These are phyloP conservation scores for Phaeomoniella chlamydospora DNA, from an alignment of 2,329 filamentous ascomycete genomes.

Conservation along the genomic window DNA sequence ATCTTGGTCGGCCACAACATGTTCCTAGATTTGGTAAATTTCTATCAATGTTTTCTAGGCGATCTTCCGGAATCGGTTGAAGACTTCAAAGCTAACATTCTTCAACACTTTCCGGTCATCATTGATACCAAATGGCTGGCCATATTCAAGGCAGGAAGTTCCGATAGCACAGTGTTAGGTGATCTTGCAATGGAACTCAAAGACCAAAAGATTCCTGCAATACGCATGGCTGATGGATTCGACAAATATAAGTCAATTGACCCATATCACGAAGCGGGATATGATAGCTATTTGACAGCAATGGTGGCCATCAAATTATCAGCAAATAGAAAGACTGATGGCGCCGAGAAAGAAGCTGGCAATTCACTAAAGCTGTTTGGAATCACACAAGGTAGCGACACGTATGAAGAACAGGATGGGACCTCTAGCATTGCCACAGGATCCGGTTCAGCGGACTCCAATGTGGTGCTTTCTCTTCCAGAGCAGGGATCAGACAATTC, in stretches of 20 bases:
- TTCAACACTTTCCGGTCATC: constrained; percentile 40
- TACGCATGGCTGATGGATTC: constrained; percentile 20
- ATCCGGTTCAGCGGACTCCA: neutral
- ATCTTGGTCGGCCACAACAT: constrained; percentile 49
- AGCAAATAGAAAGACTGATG: constrained; percentile 18
- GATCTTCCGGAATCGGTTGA: constrained; percentile 39
- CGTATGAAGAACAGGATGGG: neutral
- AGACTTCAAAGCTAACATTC: constrained; percentile 35
- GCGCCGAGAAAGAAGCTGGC: constrained; percentile 3
- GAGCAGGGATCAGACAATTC: neutral
- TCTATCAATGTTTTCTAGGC: constrained; percentile 46
- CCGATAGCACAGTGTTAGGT: constrained; percentile 28
- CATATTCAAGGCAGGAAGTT: constrained; percentile 19
- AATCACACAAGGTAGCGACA: neutral
- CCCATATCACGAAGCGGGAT: constrained; percentile 45
- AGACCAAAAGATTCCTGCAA: constrained; percentile 16
- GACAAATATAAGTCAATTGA: constrained; percentile 18
- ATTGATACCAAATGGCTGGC: constrained; percentile 52
- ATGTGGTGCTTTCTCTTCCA: too few species aligned
- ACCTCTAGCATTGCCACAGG: too few species aligned
- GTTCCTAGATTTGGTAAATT: constrained; percentile 48
- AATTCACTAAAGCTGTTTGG: neutral
- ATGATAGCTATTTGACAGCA: constrained; percentile 47
- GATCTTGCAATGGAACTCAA: constrained; percentile 31
- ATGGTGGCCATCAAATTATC: constrained; percentile 42